Evolutionary conservation across 345 rosid genomes (phyloP), one percentile per base, ranked within the genome.

Genomic region (Sisymbrium irio): DNA sequence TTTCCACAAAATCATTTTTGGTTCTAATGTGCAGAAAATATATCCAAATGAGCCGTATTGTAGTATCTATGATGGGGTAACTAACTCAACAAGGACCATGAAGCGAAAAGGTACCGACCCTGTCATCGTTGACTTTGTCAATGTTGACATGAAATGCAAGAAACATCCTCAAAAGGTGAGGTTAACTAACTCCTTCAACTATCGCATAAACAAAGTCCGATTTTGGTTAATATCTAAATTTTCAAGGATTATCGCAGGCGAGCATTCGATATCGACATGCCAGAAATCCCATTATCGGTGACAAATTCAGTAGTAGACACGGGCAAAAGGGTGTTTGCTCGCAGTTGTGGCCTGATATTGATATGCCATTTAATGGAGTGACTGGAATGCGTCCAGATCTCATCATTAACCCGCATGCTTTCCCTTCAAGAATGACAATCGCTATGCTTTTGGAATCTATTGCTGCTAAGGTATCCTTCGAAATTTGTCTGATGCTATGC

Each of bases 311-410:
- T 58, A 95, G 99, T 78, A 87, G 99, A 80, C 99, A 95, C 66
- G 97, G 99, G 28, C 97, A 92, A 78, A 95, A 95, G 86, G 99
- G 99, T 80, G 97, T 95, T 50, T 92, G 99, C 81, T 95, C 99
- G 25, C 99, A 95, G 32, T 65, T 95, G 57, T 95, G 97, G 97
- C 97, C 97, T 51, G 97, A 95, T 62, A 83, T 88, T 56, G 96
- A 95, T 69, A 95, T 95, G 99, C 99, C 99, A 18, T 95, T 95
- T 80, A 88, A 90, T 65, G 97, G 99, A 75, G 82, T 78, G 55
- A 95, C 97, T 1, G 99, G 97, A 71, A 95, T 95, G 93, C 97
- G 94, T 57, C 99, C 99, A 36, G 99, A 95, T 89, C 84, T 95
- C 71, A 95, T 95, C 60, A 92, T 95, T 65, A 95, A 95, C 82